Conservation (phyloP, 2,329 filamentous ascomycete species). For the Colletotrichum lupini region DNA sequence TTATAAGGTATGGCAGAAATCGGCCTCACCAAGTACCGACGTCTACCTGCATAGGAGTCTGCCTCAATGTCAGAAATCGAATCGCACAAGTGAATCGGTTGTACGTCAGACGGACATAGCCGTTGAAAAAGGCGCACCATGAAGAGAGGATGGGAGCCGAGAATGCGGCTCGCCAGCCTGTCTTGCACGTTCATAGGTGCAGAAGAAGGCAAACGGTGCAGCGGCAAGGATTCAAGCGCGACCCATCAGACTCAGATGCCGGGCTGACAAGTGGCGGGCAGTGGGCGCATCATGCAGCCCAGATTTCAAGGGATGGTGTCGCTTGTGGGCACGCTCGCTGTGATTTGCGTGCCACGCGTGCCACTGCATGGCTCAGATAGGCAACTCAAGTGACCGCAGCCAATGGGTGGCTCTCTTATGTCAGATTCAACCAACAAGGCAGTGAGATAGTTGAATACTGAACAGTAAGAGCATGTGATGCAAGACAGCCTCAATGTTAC, state of each 20-base stretch:
- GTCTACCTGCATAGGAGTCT: neutral
- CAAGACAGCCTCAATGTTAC: neutral
- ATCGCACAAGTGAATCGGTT: neutral
- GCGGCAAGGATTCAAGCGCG: neutral
- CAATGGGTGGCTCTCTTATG: neutral
- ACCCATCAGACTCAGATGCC: neutral
- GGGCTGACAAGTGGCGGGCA: neutral
- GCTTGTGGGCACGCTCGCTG: neutral
- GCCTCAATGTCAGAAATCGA: neutral
- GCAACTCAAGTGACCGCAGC: neutral
- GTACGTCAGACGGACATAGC: neutral
- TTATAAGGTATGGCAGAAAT: neutral
- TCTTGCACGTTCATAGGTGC: neutral
- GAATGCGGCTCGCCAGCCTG: neutral
- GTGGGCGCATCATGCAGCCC: neutral
- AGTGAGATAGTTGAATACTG: neutral
- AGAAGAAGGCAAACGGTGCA: neutral
- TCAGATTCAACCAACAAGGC: neutral
- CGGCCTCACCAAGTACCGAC: neutral
- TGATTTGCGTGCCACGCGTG: neutral
- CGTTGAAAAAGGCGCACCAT: neutral
- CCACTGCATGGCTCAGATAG: neutral
- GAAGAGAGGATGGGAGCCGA: neutral
- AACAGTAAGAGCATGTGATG: neutral
- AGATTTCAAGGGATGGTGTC: neutral